These are phyloP conservation scores for Bromus sterilis DNA, from an alignment of 176 grass and related monocot genomes.

Conservation along the genomic window DNA sequence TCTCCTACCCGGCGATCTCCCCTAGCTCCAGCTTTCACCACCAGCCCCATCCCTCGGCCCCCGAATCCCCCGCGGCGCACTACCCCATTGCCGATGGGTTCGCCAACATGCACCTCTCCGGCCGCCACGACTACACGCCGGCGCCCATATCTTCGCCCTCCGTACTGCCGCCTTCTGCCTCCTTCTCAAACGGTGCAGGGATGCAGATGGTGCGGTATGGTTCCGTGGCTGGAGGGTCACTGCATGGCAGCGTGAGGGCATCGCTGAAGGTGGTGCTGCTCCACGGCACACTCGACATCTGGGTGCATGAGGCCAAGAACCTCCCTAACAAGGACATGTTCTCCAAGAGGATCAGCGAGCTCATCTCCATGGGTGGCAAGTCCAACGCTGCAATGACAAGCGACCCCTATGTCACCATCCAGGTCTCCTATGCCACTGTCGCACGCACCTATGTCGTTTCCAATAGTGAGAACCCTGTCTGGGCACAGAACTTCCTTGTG, in stretches of 20 bases:
- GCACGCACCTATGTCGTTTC: slow-evolving; percentile 66
- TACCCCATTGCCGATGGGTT: slow-evolving; percentile 58
- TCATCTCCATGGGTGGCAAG: slow-evolving; percentile 40
- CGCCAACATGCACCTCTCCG: slow-evolving; percentile 44
- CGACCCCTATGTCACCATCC: slow-evolving; percentile 73
- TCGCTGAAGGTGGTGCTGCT: slow-evolving; percentile 84
- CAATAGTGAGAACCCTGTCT: slow-evolving; percentile 74
- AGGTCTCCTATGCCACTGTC: slow-evolving; percentile 37
- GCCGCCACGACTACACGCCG: slow-evolving; percentile 4
- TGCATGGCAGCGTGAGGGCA: slow-evolving; percentile 18
- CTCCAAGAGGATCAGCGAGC: slow-evolving; percentile 52
- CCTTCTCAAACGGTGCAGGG: slow-evolving; percentile 13
- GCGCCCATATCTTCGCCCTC: background rate
- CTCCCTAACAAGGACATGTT: slow-evolving; percentile 89
- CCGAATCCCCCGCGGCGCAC: slow-evolving; percentile 19
- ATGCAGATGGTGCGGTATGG: slow-evolving; percentile 44
- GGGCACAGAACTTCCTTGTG: slow-evolving; percentile 71
- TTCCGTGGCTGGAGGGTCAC: slow-evolving; percentile 3
- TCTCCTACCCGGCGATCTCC: slow-evolving; percentile 41
- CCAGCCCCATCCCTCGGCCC: background rate
- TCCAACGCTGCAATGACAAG: slow-evolving; percentile 48
- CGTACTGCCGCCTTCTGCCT: slow-evolving; percentile 3
- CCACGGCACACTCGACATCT: slow-evolving; percentile 73
- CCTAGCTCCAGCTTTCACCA: slow-evolving; percentile 30
- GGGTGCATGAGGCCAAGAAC: slow-evolving; percentile 48